phyloP scores from a whole-genome alignment of 176 grass and related monocot species.

The Phragmites australis region DNA sequence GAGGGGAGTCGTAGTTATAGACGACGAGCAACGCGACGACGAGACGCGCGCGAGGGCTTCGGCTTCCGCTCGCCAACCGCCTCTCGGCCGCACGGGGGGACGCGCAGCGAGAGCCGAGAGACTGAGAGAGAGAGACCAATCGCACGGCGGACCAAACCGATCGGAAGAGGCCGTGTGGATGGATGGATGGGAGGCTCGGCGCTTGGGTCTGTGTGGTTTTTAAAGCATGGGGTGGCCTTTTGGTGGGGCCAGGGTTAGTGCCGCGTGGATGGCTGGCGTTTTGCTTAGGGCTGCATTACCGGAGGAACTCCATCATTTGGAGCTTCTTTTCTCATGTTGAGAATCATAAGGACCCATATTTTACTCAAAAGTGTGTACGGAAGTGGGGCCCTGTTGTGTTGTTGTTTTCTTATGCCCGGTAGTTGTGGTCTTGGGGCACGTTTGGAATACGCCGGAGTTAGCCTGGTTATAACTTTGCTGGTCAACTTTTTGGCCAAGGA shows the following conservation, averaged over 20 bases:
- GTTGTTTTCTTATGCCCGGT: background rate
- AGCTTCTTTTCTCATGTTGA: background rate
- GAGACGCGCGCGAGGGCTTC: background rate
- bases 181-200: background rate
- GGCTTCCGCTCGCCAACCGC: background rate
- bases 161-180: background rate
- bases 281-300: background rate
- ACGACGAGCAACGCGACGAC: conserved; percentile 38
- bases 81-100: conserved; percentile 38
- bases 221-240: conserved; percentile 17
- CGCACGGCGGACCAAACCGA: background rate
- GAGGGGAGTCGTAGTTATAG: conserved; percentile 15
- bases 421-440: background rate
- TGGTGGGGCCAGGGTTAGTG: background rate
- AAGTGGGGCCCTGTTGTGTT: background rate
- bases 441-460: too few species aligned
- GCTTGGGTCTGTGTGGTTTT: conserved; percentile 33
- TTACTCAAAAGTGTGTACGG: background rate
- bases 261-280: background rate
- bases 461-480: too few species aligned
- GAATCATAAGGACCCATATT: background rate
- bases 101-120: background rate
- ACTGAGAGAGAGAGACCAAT: background rate
- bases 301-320: background rate
- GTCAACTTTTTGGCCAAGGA: too few species aligned